These are phyloP conservation scores for Coniochaeta sp. DNA, from an alignment of 2,329 filamentous ascomycete genomes.

Conservation along the genomic window DNA sequence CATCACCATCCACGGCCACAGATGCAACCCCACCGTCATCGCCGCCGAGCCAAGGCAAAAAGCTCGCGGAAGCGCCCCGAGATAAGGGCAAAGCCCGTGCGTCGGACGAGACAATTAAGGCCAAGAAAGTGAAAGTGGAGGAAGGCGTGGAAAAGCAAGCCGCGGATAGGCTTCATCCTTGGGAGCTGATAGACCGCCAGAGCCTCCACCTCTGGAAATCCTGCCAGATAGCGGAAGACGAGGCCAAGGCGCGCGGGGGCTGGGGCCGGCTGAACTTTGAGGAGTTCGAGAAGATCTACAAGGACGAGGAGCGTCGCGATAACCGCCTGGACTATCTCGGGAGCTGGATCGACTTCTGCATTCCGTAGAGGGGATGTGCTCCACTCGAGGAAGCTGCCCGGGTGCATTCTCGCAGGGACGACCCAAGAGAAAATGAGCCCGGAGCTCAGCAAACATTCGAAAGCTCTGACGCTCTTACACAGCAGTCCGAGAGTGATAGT, in stretches of 20 bases:
- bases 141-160: background rate
- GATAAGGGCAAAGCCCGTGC: slow-evolving; percentile 1
- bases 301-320: slow-evolving; percentile 52
- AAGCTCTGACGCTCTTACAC: background rate
- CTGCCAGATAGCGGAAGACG: slow-evolving; percentile 58
- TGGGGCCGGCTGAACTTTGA: slow-evolving; percentile 69
- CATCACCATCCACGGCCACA: background rate
- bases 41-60: background rate
- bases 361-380: slow-evolving; percentile 35
- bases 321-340: slow-evolving; percentile 73
- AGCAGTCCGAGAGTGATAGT: background rate
- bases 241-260: slow-evolving; percentile 66
- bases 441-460: background rate
- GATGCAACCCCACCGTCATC: background rate
- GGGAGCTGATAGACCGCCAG: slow-evolving; percentile 16
- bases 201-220: slow-evolving; percentile 41
- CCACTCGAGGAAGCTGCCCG: background rate
- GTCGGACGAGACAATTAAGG: background rate
- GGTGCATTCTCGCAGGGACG: background rate
- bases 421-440: background rate
- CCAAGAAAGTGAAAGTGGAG: slow-evolving; percentile 6
- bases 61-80: background rate
- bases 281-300: slow-evolving; percentile 74
- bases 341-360: slow-evolving; percentile 82
- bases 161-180: background rate